These are phyloP conservation scores for Ophiorrhiza pumila DNA, from an alignment of 257 asterid genomes.

Conservation along the genomic window DNA sequence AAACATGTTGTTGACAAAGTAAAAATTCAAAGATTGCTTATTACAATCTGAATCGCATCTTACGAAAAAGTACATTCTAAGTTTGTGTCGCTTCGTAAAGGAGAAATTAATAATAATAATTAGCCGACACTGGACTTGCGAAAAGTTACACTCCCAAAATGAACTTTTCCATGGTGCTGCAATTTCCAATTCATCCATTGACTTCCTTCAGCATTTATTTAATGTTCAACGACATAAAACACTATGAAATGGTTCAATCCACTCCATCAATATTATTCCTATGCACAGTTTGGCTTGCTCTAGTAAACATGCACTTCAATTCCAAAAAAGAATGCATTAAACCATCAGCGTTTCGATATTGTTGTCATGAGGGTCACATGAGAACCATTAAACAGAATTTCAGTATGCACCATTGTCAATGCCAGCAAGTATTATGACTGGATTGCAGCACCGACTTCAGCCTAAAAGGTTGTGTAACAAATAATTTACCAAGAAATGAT, in stretches of 20 bases:
- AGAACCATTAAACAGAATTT: background rate
- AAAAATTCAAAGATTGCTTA: background rate
- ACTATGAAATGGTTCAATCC: background rate
- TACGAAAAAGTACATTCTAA: background rate
- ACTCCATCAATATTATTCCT: too few species aligned
- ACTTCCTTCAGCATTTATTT: background rate
- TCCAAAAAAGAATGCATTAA: background rate
- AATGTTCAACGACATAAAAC: background rate
- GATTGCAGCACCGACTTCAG: background rate
- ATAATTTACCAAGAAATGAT: background rate
- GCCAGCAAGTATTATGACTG: too few species aligned
- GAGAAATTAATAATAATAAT: too few species aligned
- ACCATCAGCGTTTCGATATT: slow-evolving; percentile 3
- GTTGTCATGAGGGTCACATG: slow-evolving; percentile 2
- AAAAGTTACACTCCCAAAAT: background rate
- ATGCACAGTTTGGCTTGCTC: background rate
- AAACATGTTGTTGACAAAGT: background rate
- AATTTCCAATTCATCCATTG: background rate
- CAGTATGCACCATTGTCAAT: background rate
- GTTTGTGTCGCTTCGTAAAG: background rate
- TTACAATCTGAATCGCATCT: background rate
- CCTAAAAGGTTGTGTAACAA: background rate
- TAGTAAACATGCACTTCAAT: background rate
- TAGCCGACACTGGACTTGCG: background rate
- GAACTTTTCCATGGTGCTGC: background rate